Conservation (phyloP, 352 stramenopile species). For the Phytophthora lateralis region DNA sequence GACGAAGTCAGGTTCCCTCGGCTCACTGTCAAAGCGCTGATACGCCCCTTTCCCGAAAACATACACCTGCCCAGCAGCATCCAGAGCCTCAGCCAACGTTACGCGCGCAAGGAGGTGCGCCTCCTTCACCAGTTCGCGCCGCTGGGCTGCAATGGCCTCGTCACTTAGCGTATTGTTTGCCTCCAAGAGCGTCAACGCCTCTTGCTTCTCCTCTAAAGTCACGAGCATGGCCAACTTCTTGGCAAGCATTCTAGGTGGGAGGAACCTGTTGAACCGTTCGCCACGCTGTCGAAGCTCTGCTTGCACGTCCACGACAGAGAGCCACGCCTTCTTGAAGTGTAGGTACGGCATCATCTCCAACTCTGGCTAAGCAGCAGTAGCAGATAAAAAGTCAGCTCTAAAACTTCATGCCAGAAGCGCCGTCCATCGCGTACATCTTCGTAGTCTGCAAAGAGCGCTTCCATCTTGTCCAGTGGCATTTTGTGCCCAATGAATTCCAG, state of each 20-base stretch:
- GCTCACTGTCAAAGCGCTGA: conserved; percentile 64
- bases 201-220: conserved; percentile 70
- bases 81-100: conserved; percentile 58
- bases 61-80: conserved; percentile 81
- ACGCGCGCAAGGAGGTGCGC: conserved; percentile 49
- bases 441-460: conserved; percentile 66
- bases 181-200: conserved; percentile 62
- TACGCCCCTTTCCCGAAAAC: conserved; percentile 75
- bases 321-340: conserved; percentile 76
- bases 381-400: conserved; percentile 4
- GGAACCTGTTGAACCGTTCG: conserved; percentile 74
- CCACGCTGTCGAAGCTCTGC: conserved; percentile 60
- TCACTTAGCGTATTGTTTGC: conserved; percentile 56
- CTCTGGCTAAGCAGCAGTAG: conserved; percentile 44
- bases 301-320: conserved; percentile 72
- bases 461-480: conserved; percentile 64
- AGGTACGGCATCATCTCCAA: conserved; percentile 72
- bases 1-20: conserved; percentile 61
- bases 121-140: conserved; percentile 56
- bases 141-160: conserved; percentile 47
- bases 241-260: conserved; percentile 46
- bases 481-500: conserved; percentile 73
- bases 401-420: neutral
- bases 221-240: conserved; percentile 75
- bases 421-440: conserved; percentile 58